phyloP scores from a whole-genome alignment of 352 stramenopile genomes.

The Phytophthora pisi region DNA sequence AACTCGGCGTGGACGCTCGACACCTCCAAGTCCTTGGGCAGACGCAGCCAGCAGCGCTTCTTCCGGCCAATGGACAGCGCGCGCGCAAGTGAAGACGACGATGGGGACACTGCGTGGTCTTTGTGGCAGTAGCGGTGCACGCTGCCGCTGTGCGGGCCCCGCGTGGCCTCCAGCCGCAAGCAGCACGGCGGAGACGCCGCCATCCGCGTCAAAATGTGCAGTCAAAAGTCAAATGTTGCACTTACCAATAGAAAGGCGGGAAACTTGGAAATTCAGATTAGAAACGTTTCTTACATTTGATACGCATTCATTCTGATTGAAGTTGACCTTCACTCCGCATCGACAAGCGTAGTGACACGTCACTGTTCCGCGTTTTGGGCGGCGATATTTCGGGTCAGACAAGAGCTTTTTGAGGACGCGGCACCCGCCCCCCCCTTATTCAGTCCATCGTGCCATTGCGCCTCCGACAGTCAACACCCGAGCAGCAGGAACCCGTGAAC shows the following conservation, averaged over 20 bases:
- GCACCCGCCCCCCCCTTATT: background rate
- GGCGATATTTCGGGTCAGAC: conserved; percentile 22
- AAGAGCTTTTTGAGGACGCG: conserved; percentile 18
- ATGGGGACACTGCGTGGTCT: background rate
- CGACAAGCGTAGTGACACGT: conserved; percentile 1
- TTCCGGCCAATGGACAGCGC: conserved; percentile 53
- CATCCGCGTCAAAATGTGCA: conserved; percentile 9
- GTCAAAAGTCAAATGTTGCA: conserved; percentile 19
- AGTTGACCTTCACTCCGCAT: background rate
- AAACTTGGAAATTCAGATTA: background rate
- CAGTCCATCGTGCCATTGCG: conserved; percentile 26
- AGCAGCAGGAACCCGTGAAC: conserved; percentile 15
- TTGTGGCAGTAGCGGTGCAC: conserved; percentile 20
- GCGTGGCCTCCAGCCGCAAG: conserved; percentile 36
- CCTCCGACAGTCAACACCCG: conserved; percentile 4
- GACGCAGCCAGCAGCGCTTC: conserved; percentile 53
- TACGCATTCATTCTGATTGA: background rate
- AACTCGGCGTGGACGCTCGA: conserved; percentile 63
- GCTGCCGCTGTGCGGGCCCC: conserved; percentile 28
- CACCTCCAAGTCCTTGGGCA: conserved; percentile 62
- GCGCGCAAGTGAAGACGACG: background rate
- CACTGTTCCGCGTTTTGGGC: conserved; percentile 6
- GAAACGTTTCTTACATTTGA: too few species aligned
- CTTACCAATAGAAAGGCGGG: conserved; percentile 2
- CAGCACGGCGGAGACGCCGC: conserved; percentile 34